These are phyloP conservation scores for Cutaneotrichosporon arboriforme DNA, from an alignment of 1,284 basidiomycete genomes.

Conservation along the genomic window DNA sequence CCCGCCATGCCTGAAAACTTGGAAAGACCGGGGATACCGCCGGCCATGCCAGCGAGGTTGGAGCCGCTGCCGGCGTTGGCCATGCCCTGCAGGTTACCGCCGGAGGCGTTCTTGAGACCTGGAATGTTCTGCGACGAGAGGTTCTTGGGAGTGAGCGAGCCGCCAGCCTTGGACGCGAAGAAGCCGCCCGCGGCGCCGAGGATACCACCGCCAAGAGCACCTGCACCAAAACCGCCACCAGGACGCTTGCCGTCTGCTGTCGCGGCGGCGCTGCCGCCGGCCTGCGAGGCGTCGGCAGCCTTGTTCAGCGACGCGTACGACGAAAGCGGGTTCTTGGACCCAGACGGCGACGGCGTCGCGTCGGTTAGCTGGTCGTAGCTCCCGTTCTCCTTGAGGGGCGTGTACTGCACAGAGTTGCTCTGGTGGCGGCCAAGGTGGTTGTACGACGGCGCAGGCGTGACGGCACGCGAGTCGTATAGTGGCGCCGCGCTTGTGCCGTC, in stretches of 20 bases:
- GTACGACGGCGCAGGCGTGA: constrained; percentile 6
- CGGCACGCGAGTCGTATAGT: background rate
- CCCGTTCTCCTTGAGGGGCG: constrained; percentile 5
- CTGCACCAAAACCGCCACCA: constrained; percentile 1
- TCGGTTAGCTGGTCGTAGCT: constrained; percentile 6
- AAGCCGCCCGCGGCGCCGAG: background rate
- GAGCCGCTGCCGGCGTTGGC: background rate
- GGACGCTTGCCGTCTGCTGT: background rate
- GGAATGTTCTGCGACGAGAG: background rate
- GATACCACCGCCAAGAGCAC: constrained; percentile 1
- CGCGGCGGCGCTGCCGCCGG: constrained; percentile 2
- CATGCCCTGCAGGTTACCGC: constrained; percentile 1
- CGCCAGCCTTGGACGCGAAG: background rate
- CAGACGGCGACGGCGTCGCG: background rate
- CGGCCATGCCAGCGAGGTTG: background rate
- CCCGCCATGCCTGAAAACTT: background rate
- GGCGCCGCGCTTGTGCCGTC: background rate
- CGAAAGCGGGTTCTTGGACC: background rate
- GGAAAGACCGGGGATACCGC: background rate
- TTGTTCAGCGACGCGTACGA: constrained; percentile 9
- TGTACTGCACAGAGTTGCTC: background rate
- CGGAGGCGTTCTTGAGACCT: background rate
- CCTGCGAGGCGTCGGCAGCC: background rate
- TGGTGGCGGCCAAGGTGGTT: background rate
- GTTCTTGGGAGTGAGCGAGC: background rate